Evolutionary conservation across 1,139 yeast species (phyloP).

Genomic region (Nakaseomyces glabratus): DNA sequence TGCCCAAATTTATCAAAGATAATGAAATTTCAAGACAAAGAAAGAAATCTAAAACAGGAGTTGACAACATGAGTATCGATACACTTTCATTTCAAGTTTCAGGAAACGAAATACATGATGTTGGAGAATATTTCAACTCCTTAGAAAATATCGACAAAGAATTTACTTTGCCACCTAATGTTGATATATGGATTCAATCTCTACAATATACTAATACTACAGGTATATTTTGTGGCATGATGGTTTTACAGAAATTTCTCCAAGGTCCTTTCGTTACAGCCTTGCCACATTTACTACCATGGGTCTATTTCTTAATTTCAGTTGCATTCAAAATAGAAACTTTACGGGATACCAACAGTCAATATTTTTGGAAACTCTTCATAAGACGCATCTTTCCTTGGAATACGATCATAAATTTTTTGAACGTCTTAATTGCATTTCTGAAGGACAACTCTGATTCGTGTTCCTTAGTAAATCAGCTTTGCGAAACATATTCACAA

Average conservation of each 20-base stretch:
- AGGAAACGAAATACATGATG: conserved; percentile 26
- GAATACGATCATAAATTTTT: conserved; percentile 52
- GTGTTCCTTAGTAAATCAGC: conserved; percentile 16
- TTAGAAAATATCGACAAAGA: conserved; percentile 9
- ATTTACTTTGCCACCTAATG: conserved; percentile 20
- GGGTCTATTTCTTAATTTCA: conserved; percentile 60
- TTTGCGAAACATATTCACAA: conserved; percentile 18
- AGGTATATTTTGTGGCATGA: conserved; percentile 54
- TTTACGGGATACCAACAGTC: conserved; percentile 19
- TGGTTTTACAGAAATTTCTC: conserved; percentile 55
- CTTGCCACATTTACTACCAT: conserved; percentile 59
- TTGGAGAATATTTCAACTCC: conserved; percentile 20
- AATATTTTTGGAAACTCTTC: conserved; percentile 42
- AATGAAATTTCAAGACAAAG: conserved; percentile 63
- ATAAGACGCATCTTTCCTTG: conserved; percentile 53
- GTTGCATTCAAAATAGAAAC: conserved; percentile 47
- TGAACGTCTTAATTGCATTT: conserved; percentile 39
- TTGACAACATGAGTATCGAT: conserved; percentile 6
- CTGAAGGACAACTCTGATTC: conserved; percentile 21
- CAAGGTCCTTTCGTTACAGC: conserved; percentile 65
- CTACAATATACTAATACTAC: conserved; percentile 52
- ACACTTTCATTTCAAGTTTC: conserved; percentile 4
- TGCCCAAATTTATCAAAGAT: conserved; percentile 63
- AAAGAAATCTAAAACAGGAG: conserved; percentile 37
- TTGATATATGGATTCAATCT: conserved; percentile 50